Evolutionary conservation across 495 filamentous ascomycete genomes (phyloP), one percentile per base, ranked within the genome.

Genomic region (Penicillium taxi): DNA sequence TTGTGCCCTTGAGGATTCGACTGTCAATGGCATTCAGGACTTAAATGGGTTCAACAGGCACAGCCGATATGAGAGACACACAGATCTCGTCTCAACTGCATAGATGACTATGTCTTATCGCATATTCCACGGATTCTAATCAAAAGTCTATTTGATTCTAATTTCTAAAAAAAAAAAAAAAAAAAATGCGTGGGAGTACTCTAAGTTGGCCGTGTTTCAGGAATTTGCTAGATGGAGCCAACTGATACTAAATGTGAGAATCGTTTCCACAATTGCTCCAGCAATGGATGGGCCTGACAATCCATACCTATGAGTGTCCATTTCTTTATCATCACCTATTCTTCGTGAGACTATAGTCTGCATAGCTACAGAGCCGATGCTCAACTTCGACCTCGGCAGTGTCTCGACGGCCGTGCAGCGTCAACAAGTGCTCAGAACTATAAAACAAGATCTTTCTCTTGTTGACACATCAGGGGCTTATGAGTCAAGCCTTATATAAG

Each of bases 311-410:
- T 47, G 51, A 11, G 16, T 56, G n/a, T 56, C 53, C 32, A 38
- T 39, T 8, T 50, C 53, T 0, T 20, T 56, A 2, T 51, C 53
- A 11, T 51, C 50, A 1, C 50, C 53, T 5, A 44, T 56, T 9
- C 26, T 56, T 1, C 47, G 47, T 16, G 47, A 56, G 15, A 56
- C 53, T 2, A 47, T 56, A 3, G 39, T 56, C 8, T 56, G 53
- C 39, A 56, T 56, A 35, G 51, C 53, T 6, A 51, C 50, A 22
- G 53, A 56, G 25, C 53, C 53, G 23, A 56, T 56, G 53, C 50
- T 56, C 6, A 56, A 56, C 28, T 56, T 56, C 17, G 50, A 47
- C 4, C 32, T 56, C 5, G 33, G 47, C 9, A 53, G 45, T 31
- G 37, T 56, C 9, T 43, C 51, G 17, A 39, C 37, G 7, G 53